phyloP scores from a whole-genome alignment of 371 early-diverging fungal species.

The Mortierella sp. region DNA sequence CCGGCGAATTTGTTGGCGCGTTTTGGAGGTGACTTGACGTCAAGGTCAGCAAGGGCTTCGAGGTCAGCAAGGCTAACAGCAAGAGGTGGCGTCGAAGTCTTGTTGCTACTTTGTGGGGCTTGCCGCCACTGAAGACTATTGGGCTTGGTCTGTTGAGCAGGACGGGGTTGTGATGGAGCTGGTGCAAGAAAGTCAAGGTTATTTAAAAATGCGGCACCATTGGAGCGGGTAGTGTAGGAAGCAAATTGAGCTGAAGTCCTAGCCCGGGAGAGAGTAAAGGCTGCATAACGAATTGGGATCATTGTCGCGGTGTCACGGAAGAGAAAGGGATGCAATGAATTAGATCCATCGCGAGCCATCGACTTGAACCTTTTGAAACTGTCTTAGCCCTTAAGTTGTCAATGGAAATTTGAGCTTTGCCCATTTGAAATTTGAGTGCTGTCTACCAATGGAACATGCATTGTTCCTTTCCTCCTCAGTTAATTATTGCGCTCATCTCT shows the following conservation, averaged over 20 bases:
- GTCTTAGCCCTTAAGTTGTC: conserved; percentile 15
- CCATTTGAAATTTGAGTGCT: background rate
- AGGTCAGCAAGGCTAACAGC: background rate
- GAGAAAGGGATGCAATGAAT: background rate
- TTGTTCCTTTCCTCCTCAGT: background rate
- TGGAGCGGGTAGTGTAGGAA: conserved; percentile 37
- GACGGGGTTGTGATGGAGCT: conserved; percentile 2
- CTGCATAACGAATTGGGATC: conserved; percentile 34
- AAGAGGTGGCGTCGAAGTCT: background rate
- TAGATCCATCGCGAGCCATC: background rate
- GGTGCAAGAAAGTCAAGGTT: conserved; percentile 45
- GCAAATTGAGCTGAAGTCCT: conserved; percentile 1
- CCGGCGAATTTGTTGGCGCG: background rate
- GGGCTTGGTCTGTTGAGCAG: background rate
- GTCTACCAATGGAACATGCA: background rate
- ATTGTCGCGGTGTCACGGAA: conserved; percentile 1
- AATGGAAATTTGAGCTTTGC: conserved; percentile 11
- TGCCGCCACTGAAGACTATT: background rate
- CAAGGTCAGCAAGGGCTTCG: background rate
- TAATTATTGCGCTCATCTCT: background rate
- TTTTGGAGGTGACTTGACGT: background rate
- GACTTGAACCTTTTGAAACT: background rate
- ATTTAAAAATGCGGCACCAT: conserved; percentile 36
- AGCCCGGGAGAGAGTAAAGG: conserved; percentile 14
- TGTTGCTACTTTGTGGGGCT: background rate